Base-by-base conservation (phyloP, 768 basidiomycete species). In the Pleurotus ostreatus region DNA sequence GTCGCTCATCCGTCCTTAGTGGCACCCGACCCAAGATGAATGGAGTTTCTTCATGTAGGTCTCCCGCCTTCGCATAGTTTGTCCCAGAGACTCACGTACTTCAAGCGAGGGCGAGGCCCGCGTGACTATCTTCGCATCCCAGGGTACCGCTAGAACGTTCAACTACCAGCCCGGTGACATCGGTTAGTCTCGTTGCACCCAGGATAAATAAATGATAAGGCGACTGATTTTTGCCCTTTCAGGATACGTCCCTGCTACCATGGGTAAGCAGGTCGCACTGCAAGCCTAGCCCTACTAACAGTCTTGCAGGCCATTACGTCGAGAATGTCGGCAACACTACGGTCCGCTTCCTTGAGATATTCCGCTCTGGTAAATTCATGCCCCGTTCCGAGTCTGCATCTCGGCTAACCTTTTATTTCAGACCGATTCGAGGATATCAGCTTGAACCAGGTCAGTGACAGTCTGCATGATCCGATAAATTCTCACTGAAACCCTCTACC, bases 21-120 rank as follows among this genome's bases (percentile, higher is more conserved):
- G 86, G 86, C 86, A 88, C 60, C 86, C 86, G 5, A 82, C 80
- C 11, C 73, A 83, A 61, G 82, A 85, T 57, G 85, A 86, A 69
- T 86, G 85, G 85, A 74, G 70, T 49, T 82, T 76, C 66, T 82
- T 76, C 78, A 56, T 85, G 83, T 82, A 63, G 55, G 73, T 22
- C 13, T n/a, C 15, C 38, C 18, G 8, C 9, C 15, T 18, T 11
- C 15, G 7, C n/a, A 15, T 22, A n/a, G 8, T 65, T 16, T 46
- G 67, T 34, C 61, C 66, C 6, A 60, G 63, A 26, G 60, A 67
- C 22, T 71, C 13, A 44, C 57, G 51, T 25, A 22, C 23, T 15
- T 15, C 8, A 57, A 86, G 82, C 43, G 74, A 78, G 65, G 85
- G 84, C 3, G 57, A 72, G 23, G 79, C 65, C 2, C 80, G 85